These are phyloP conservation scores for Diaporthe amygdali DNA, from an alignment of 2,329 filamentous ascomycete species.

Conservation along the genomic window DNA sequence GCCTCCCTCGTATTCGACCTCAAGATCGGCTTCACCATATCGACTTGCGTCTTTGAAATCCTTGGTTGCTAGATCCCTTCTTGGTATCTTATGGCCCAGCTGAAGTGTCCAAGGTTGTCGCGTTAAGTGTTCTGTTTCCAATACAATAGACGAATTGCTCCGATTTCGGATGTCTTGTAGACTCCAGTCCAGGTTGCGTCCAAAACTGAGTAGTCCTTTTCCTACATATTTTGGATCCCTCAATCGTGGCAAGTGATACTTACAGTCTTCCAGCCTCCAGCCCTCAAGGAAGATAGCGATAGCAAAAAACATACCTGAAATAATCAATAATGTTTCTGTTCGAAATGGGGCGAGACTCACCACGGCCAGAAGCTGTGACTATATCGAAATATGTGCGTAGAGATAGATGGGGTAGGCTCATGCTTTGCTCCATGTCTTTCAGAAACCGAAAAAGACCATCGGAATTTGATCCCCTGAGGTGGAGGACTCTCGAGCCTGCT, in stretches of 20 bases:
- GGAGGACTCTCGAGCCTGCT: neutral
- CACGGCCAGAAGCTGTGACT: neutral
- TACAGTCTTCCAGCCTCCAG: neutral
- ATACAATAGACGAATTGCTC: neutral
- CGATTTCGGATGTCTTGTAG: neutral
- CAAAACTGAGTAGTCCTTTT: neutral
- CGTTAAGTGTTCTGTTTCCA: neutral
- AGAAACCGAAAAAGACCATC: neutral
- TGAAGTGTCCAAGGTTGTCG: neutral
- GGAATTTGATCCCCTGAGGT: neutral
- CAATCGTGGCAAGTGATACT: neutral
- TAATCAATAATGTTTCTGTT: neutral
- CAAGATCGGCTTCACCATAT: neutral
- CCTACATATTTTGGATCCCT: neutral
- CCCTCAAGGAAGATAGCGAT: neutral
- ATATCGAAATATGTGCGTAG: neutral
- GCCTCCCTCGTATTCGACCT: neutral
- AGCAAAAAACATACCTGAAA: neutral
- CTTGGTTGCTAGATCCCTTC: neutral
- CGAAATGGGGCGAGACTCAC: neutral
- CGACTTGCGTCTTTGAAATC: neutral
- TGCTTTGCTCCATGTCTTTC: neutral
- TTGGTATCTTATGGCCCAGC: neutral
- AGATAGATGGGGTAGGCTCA: neutral
- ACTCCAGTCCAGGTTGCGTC: neutral